Evolutionary conservation across 2,329 filamentous ascomycete genomes (phyloP).

Genomic region (Acephala macrosclerotiorum): DNA sequence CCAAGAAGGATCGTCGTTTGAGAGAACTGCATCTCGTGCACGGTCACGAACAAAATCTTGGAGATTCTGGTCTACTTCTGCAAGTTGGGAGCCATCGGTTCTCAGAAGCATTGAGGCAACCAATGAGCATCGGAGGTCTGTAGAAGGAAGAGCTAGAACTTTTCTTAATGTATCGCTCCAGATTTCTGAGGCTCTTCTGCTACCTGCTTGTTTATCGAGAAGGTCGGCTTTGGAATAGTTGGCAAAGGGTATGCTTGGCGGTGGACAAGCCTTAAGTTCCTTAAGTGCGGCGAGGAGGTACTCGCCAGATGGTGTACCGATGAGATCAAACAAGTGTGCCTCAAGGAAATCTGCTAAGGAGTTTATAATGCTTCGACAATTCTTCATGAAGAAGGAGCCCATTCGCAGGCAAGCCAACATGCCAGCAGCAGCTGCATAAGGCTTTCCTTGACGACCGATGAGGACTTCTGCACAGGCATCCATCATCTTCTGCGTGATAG

Average conservation of each 20-base stretch:
- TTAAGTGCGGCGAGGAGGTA: background rate
- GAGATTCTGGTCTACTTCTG: background rate
- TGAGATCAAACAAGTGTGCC: background rate
- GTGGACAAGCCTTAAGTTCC: slow-evolving; percentile 1
- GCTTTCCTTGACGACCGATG: background rate
- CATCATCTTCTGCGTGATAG: background rate
- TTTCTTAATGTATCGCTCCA: background rate
- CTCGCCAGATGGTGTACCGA: background rate
- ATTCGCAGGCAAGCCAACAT: background rate
- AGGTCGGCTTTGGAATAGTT: background rate
- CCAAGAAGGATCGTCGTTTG: background rate
- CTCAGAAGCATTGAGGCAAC: background rate
- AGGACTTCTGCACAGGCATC: background rate
- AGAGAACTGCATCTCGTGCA: background rate
- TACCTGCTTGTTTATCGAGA: background rate
- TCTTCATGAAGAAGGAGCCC: background rate
- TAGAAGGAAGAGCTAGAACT: background rate
- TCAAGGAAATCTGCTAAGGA: background rate
- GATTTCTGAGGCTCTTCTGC: background rate
- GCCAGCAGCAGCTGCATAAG: background rate
- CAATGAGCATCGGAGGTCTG: background rate
- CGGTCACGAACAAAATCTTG: background rate
- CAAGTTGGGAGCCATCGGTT: background rate
- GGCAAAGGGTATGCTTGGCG: no score
- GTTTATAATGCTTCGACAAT: background rate